A percentile compares a stretch with the other conserved stretches of the same genome.
Evolutionary conservation across 2,329 filamentous ascomycete species (phyloP).

Genomic region (Capronia coronata): DNA sequence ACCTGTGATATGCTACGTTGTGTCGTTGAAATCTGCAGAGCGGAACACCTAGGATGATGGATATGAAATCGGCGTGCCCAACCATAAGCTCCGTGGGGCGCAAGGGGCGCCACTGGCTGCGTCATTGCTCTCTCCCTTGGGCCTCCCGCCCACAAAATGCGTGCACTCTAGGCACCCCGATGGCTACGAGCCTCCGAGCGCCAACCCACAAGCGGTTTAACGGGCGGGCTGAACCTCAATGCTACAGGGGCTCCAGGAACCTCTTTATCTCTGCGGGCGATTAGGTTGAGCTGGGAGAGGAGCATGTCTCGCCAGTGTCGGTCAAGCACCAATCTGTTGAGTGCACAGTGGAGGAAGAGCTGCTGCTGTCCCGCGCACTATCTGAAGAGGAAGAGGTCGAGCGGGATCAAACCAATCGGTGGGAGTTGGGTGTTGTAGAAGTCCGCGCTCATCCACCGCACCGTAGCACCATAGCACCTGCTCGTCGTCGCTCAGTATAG

Average conservation of each 20-base stretch:
- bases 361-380: neutral
- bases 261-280: neutral
- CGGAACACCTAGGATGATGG: neutral
- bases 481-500: conserved; percentile 7
- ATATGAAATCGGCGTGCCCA: neutral
- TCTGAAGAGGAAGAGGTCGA: neutral
- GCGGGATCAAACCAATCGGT: neutral
- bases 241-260: neutral
- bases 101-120: neutral
- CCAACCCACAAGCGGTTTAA: neutral
- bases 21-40: neutral
- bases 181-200: neutral
- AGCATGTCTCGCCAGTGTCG: neutral
- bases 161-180: neutral
- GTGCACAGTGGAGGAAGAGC: neutral
- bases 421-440: neutral
- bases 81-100: neutral
- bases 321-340: neutral
- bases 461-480: conserved; percentile 7
- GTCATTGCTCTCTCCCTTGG: neutral
- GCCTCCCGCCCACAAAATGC: neutral
- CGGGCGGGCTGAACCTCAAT: neutral
- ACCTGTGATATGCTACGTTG: neutral
- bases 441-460: neutral
- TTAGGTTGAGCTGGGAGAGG: neutral